Base-by-base conservation (phyloP, 139 green algal genomes). In the Tetradesmus lagerheimii region DNA sequence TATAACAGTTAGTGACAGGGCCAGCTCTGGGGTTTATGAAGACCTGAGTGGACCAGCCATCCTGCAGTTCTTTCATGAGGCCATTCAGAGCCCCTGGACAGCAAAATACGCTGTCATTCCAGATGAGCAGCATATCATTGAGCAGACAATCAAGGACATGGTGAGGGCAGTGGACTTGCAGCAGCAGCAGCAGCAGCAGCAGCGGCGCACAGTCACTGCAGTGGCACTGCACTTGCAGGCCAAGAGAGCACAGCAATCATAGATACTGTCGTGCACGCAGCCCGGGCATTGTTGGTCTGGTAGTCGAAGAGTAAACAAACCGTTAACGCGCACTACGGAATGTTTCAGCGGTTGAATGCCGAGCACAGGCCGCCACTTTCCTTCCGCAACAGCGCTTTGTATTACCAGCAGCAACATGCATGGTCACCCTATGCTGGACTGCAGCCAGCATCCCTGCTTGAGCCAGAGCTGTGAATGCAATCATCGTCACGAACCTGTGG, bases 11-110 rank as follows among this genome's bases (percentile, higher is more conserved):
- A 97, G 94, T 77, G 97, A 99, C 89, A 89, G 97, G 34, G 97
- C 97, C 14, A 97, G 93, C 83, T 79, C 89, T 0, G 97, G 96
- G 4, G 91, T 97, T 9, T 99, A 99, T 78, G 90, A 97, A 4
- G 97, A 99, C 78, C 53, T 93, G 12, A 97, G 95, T 80, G 97
- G 97, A 0, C 97, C 97, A 12, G 97, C 96, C 23, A 98, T 99
- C 64, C 45, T 99, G 80, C 82, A 94, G 31, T 98, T 98, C 76
- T 98, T 99, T n/a, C 25, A 91, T 0, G 96, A 98, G 57, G 97
- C 97, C 0, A 86, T 99, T 35, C 94, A 94, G 31, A 97, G 94
- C 0, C 85, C 80, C 41, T 99, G 97, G 97, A 79, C 92, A 50
- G 95, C 94, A 9, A 92, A 95, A 57, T 98, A 98, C 92, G 84